These are phyloP conservation scores for Saccharomyces hybrid DNA, from an alignment of 1,139 yeast species.

Conservation along the genomic window DNA sequence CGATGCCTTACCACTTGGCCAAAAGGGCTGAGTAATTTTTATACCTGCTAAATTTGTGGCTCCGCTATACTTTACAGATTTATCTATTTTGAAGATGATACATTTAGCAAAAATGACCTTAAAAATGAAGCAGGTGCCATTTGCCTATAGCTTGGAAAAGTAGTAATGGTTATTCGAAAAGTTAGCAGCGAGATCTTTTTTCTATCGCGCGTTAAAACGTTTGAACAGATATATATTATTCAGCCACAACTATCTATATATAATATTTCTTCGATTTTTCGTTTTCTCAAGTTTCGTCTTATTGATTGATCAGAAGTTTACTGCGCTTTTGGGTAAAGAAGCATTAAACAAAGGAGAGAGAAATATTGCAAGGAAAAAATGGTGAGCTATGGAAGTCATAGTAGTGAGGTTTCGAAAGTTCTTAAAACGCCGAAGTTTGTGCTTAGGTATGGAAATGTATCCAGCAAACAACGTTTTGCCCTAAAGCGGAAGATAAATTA, in stretches of 20 bases:
- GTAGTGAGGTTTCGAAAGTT: not conserved
- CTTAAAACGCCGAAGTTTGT: not conserved
- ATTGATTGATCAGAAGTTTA: not conserved
- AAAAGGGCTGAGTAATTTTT: constrained; percentile 35
- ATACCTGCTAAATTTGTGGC: not conserved
- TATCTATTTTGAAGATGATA: too few species aligned
- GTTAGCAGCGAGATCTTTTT: not conserved
- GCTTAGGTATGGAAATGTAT: not conserved
- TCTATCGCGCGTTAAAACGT: not conserved
- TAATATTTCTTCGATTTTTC: not conserved
- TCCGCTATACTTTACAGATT: not conserved
- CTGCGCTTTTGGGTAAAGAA: not conserved
- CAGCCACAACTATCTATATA: not conserved
- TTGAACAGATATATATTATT: not conserved
- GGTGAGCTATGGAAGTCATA: not conserved
- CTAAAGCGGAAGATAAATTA: constrained; percentile 4
- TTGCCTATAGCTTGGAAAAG: too few species aligned
- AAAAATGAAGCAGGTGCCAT: too few species aligned
- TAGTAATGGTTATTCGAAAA: too few species aligned
- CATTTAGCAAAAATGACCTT: too few species aligned
- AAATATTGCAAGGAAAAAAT: not conserved
- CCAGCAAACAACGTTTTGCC: not conserved
- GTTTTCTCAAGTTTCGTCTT: not conserved
- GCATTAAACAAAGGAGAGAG: not conserved
- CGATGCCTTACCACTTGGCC: constrained; percentile 62